These are phyloP conservation scores for Hippophae gyantsensis DNA, from an alignment of 306 rosid genomes.

Conservation along the genomic window DNA sequence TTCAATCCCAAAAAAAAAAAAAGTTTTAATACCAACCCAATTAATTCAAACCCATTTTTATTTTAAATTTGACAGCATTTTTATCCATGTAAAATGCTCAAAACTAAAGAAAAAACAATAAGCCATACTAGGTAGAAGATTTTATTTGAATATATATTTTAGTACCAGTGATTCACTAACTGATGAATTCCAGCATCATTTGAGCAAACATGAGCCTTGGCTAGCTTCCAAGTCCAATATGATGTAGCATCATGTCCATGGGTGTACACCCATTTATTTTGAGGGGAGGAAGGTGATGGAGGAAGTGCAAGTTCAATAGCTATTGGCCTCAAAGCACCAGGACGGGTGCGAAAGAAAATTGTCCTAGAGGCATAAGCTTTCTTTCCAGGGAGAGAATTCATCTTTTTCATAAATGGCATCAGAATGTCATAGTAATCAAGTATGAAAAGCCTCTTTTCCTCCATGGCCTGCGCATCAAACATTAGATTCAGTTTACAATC, in stretches of 20 bases:
- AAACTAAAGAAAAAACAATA: not conserved
- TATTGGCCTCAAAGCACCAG: conserved; percentile 50
- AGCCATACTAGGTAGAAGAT: not conserved
- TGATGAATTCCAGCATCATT: conserved; percentile 88
- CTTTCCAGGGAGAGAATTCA: conserved; percentile 68
- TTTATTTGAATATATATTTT: not conserved
- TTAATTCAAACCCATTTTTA: too few relatives aligned
- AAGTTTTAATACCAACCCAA: too few relatives aligned
- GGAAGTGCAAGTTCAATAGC: conserved; percentile 89
- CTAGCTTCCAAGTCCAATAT: conserved; percentile 90
- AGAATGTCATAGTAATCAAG: conserved; percentile 72
- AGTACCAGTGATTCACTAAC: conserved; percentile 89
- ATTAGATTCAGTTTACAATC: conserved; percentile 4
- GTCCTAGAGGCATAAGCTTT: conserved; percentile 87
- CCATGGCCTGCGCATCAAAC: conserved; percentile 32
- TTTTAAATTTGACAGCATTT: not conserved
- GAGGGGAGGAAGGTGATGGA: conserved; percentile 37
- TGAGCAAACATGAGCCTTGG: conserved; percentile 94
- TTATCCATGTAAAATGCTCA: not conserved
- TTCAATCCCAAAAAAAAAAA: too few relatives aligned
- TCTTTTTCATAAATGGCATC: conserved; percentile 74
- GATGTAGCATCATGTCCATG: conserved; percentile 80
- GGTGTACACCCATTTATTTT: conserved; percentile 46
- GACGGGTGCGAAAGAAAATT: conserved; percentile 39
- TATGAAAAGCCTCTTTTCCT: conserved; percentile 76